These are phyloP conservation scores for Monosporascus sp. DNA, from an alignment of 2,329 filamentous ascomycete species.

Conservation along the genomic window DNA sequence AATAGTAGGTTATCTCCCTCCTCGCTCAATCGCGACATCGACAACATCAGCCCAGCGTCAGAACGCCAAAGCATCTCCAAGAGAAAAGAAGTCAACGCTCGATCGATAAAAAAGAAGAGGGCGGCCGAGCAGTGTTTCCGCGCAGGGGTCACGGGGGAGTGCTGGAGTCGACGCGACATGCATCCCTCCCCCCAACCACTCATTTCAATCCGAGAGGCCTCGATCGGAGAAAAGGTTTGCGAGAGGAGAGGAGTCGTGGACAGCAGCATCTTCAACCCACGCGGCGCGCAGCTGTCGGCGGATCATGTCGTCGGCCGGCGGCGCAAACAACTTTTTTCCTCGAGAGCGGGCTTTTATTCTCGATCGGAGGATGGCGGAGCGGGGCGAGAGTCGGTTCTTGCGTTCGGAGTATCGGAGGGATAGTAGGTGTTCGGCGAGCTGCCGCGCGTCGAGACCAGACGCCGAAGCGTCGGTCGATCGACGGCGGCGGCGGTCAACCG, in stretches of 20 bases:
- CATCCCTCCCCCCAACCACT: neutral
- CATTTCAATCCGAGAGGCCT: neutral
- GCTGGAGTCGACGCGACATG: neutral
- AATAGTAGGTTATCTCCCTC: too few relatives aligned
- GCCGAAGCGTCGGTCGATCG: neutral
- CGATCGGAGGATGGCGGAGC: neutral
- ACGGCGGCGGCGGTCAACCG: neutral
- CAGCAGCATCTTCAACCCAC: too few relatives aligned
- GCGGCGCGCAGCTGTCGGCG: neutral
- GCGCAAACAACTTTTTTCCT: too few relatives aligned
- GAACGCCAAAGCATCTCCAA: neutral
- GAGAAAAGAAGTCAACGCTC: neutral
- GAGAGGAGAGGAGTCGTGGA: neutral
- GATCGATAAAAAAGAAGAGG: neutral
- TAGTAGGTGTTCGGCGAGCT: too few relatives aligned
- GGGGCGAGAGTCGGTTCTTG: neutral
- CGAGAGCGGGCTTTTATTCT: neutral
- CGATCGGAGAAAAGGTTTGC: neutral
- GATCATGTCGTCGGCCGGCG: neutral
- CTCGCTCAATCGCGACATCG: too few relatives aligned
- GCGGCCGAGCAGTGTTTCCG: neutral
- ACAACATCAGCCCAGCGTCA: neutral
- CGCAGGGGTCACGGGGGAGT: neutral
- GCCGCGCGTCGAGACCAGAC: too few relatives aligned
- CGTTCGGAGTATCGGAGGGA: too few relatives aligned